Conservation (phyloP, 371 early-diverging fungal species). For the Capillidium heterosporum region DNA sequence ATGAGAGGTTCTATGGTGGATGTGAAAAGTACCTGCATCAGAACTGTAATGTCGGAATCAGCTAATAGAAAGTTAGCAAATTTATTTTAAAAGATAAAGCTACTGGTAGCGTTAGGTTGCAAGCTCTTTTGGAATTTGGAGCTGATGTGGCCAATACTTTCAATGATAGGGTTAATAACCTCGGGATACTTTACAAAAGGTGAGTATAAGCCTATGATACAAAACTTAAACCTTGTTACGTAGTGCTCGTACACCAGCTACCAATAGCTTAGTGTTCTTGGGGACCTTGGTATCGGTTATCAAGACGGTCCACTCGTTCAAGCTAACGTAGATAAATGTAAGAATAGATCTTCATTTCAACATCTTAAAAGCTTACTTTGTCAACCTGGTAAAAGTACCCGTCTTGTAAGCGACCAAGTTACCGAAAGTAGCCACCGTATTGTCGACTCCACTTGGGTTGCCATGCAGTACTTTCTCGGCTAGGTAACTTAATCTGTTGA, state of each 20-base stretch:
- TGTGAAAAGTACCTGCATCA: not conserved
- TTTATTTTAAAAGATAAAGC: too few relatives aligned
- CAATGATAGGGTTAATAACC: not conserved
- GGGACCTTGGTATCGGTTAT: constrained; percentile 77
- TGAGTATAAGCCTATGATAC: not conserved
- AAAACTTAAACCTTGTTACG: constrained; percentile 23
- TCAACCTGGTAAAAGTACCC: constrained; percentile 7
- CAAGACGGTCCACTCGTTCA: constrained; percentile 28
- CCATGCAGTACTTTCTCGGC: constrained; percentile 91
- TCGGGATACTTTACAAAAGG: not conserved
- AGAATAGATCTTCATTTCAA: not conserved
- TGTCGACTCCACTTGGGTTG: constrained; percentile 90
- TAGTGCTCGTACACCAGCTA: constrained; percentile 53
- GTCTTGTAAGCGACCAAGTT: constrained; percentile 13
- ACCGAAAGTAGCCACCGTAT: constrained; percentile 73
- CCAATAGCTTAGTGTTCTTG: constrained; percentile 67
- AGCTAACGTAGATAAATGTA: not conserved
- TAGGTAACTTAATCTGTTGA: constrained; percentile 75
- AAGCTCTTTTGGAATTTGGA: not conserved
- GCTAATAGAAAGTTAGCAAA: not conserved
- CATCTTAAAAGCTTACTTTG: not conserved
- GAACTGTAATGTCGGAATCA: not conserved
- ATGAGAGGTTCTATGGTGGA: too few relatives aligned
- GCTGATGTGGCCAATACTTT: not conserved
- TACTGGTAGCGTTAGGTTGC: too few relatives aligned